Evolutionary conservation across 768 basidiomycete genomes (phyloP).

Genomic region (Panellus pusillus): DNA sequence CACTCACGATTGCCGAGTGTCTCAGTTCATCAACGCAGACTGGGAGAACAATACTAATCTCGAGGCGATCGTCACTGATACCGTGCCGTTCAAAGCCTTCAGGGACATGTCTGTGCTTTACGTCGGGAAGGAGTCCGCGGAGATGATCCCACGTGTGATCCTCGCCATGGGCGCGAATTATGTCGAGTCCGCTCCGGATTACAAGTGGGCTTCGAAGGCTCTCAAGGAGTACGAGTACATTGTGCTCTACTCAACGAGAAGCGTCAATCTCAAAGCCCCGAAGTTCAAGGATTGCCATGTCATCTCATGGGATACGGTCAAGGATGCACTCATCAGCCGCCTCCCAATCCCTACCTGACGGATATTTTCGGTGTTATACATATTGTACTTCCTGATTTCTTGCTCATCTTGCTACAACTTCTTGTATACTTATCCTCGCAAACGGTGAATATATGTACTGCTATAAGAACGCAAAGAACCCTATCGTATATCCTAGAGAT

Average conservation of each 20-base stretch:
- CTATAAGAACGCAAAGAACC: no score
- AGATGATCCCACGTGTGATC: slow-evolving; percentile 59
- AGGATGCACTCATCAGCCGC: slow-evolving; percentile 34
- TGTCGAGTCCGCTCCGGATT: slow-evolving; percentile 65
- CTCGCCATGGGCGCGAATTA: slow-evolving; percentile 73
- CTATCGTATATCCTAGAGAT: no score
- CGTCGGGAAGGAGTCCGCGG: slow-evolving; percentile 36
- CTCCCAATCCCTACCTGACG: background rate
- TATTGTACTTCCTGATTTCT: background rate
- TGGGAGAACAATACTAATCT: slow-evolving; percentile 53
- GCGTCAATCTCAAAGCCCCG: slow-evolving; percentile 28
- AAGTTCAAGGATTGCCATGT: slow-evolving; percentile 31
- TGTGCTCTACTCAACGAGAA: slow-evolving; percentile 50
- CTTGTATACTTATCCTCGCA: no score
- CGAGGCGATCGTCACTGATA: slow-evolving; percentile 57
- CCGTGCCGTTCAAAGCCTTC: slow-evolving; percentile 59
- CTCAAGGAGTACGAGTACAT: slow-evolving; percentile 55
- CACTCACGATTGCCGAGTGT: slow-evolving; percentile 32
- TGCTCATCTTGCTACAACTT: no score
- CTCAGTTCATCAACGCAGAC: slow-evolving; percentile 48
- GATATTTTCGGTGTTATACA: background rate
- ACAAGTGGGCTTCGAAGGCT: slow-evolving; percentile 39
- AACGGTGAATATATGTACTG: no score
- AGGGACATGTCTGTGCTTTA: slow-evolving; percentile 56
- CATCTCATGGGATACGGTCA: slow-evolving; percentile 71